Evolutionary conservation across 495 filamentous ascomycete species (phyloP), one percentile per base, ranked within the genome.

Genomic region (Talaromyces proteolyticus): DNA sequence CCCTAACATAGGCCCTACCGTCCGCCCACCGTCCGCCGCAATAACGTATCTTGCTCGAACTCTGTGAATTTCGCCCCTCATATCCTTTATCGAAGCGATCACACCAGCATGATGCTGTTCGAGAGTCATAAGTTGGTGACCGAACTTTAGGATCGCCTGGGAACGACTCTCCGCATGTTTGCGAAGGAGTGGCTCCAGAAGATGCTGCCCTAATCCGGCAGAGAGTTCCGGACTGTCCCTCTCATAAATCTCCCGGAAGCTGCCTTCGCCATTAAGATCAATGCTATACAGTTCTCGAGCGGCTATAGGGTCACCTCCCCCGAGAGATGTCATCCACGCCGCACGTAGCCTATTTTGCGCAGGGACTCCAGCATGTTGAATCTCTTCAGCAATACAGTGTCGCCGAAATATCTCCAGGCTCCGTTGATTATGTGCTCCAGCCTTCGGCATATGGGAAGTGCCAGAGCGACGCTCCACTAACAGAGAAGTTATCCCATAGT

Each of bases 361-460:
- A 7, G 51, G 47, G 18, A 53, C 25, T 20, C 43, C 52, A 16
- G 29, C 37, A 50, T 49, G 19, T 3, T 25, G 29, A 18, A 54
- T 38, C 22, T 38, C 14, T 4, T 55, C 52, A 12, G 37, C 55
- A 26, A 57, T 50, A 11, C 54, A 50, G 19, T 53, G 42, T 20
- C 26, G 36, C 8, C 50, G 54, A 16, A 45, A 53, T 14, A 59
- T 25, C 42, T 59, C 56, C 42, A 59, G 52, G 6, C 54, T 56
- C 21, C 56, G 56, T 20, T 50, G 49, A 23, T 59, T 59, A 16
- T 57, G 44, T 23, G 36, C 42, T 2, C 46, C 39, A 4, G 55
- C 55, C 14, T 47, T 42, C 1, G 56, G 56, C 19, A 51, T 44
- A 24, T 40, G 44, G n/a, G 52, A 50, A 18, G 52, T 44, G 1